phyloP scores from a whole-genome alignment of 345 rosid species.

The Eucalyptus marginata region DNA sequence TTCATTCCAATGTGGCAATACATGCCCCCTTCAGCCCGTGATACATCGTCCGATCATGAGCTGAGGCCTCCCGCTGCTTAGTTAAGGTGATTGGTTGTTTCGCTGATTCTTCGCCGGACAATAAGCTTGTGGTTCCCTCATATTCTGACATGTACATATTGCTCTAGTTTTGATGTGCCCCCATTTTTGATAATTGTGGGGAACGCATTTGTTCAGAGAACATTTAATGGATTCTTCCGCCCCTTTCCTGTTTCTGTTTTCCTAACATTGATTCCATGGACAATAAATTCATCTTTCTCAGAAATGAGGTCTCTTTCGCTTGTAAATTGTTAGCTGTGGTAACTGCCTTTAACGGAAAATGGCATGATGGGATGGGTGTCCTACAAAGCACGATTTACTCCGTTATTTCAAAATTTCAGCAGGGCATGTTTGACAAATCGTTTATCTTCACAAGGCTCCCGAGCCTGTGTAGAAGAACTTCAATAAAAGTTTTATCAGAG shows the following conservation, averaged over 20 bases:
- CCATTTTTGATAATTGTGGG: background rate
- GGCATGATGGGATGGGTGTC: background rate
- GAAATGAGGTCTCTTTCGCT: background rate
- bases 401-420: background rate
- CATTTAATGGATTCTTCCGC: background rate
- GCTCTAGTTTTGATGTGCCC: background rate
- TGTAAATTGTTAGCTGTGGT: background rate
- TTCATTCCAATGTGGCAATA: constrained; percentile 95
- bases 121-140: background rate
- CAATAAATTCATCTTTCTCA: background rate
- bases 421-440: background rate
- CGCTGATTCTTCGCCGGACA: background rate
- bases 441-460: background rate
- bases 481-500: background rate
- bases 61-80: constrained; percentile 97
- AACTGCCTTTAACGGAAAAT: background rate
- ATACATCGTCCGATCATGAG: constrained; percentile 86
- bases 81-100: background rate
- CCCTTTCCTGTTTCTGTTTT: background rate
- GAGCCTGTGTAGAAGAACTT: background rate
- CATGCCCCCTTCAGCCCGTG: constrained; percentile 61
- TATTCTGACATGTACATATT: background rate
- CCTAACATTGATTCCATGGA: background rate
- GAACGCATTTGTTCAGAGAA: background rate
- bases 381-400: background rate